These are phyloP conservation scores for Scheffersomyces lignosus DNA, from an alignment of 805 yeast species.

Conservation along the genomic window DNA sequence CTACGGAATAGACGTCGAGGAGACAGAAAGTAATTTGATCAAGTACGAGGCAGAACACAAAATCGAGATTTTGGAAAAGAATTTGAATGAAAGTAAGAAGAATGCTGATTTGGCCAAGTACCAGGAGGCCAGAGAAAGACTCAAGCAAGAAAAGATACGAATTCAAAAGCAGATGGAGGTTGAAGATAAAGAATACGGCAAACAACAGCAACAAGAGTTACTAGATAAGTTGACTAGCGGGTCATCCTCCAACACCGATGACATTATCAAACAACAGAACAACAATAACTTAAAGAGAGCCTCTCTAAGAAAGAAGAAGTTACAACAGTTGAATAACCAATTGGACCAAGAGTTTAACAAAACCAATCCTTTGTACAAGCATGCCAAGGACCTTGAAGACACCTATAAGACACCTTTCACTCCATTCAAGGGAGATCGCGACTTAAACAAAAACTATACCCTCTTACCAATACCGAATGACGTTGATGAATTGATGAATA, in stretches of 20 bases:
- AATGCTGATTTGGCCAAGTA: conserved; percentile 66
- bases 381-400: conserved; percentile 19
- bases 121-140: conserved; percentile 52
- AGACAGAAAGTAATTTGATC: conserved; percentile 63
- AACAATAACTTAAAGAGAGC: conserved; percentile 54
- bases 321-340: conserved; percentile 61
- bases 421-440: conserved; percentile 90
- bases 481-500: conserved; percentile 21
- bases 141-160: conserved; percentile 65
- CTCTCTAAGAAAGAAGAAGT: conserved; percentile 60
- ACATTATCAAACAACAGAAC: conserved; percentile 39
- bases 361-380: conserved; percentile 25
- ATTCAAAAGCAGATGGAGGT: conserved; percentile 60
- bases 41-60: conserved; percentile 74
- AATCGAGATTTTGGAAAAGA: conserved; percentile 73
- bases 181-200: conserved; percentile 41
- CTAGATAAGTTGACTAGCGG: conserved; percentile 39
- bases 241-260: conserved; percentile 32
- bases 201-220: conserved; percentile 42
- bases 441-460: conserved; percentile 50
- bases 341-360: conserved; percentile 39
- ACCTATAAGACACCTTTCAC: conserved; percentile 65
- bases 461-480: conserved; percentile 33
- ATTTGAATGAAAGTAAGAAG: conserved; percentile 60
- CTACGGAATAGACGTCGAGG: conserved; percentile 66